These are phyloP conservation scores for Beauveria sp. DNA, from an alignment of 2,329 filamentous ascomycete species.

Conservation along the genomic window DNA sequence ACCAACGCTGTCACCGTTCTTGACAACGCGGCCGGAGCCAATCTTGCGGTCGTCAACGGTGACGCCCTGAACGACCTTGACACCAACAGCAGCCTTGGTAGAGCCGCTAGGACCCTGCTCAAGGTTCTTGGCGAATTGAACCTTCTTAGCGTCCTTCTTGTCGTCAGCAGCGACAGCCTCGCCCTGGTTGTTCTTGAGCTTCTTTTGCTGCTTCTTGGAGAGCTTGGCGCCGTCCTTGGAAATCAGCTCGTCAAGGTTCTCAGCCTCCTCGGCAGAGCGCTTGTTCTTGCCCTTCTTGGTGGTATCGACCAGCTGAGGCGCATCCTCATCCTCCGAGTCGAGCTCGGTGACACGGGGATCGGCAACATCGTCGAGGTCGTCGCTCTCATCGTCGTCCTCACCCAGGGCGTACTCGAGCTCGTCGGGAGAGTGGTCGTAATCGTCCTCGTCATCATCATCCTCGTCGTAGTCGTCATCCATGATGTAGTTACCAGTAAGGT, in stretches of 20 bases:
- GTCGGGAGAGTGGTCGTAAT: constrained; percentile 76
- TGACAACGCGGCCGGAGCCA: constrained; percentile 74
- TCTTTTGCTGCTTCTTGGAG: constrained; percentile 96
- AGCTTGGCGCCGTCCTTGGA: constrained; percentile 71
- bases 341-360: constrained; percentile 80
- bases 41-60: constrained; percentile 93
- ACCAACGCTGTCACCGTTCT: constrained; percentile 82
- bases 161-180: constrained; percentile 63
- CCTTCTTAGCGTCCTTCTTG: constrained; percentile 75
- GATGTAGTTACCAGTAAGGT: constrained; percentile 94
- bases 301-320: constrained; percentile 48
- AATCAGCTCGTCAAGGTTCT: constrained; percentile 77
- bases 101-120: constrained; percentile 89
- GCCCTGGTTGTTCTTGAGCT: constrained; percentile 97
- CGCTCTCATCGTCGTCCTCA: constrained; percentile 65
- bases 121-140: constrained; percentile 97
- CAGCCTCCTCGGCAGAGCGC: constrained; percentile 75
- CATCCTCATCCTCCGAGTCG: constrained; percentile 70
- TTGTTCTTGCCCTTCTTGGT: constrained; percentile 81
- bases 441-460: constrained; percentile 55
- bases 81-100: constrained; percentile 50
- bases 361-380: constrained; percentile 70
- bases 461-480: constrained; percentile 60
- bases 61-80: constrained; percentile 80
- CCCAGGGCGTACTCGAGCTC: constrained; percentile 67